phyloP scores from a whole-genome alignment of 2,329 filamentous ascomycete genomes.

The Alternaria arbusti region DNA sequence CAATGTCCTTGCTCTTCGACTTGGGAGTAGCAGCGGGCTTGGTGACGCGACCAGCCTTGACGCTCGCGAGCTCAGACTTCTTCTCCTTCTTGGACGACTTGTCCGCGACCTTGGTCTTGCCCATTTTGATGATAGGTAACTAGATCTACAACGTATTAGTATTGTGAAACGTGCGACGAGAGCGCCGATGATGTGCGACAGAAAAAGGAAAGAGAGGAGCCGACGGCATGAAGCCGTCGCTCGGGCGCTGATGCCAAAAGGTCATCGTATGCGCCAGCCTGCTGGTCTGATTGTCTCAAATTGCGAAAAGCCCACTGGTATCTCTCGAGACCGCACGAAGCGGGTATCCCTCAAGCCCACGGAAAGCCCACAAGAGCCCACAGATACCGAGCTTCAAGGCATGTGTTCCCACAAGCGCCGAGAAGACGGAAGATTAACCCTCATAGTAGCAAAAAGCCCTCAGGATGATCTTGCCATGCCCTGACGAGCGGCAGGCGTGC shows the following conservation, averaged over 20 bases:
- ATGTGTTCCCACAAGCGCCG: constrained; percentile 61
- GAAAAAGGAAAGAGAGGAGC: constrained; percentile 26
- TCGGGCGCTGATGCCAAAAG: constrained; percentile 26
- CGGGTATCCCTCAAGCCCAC: constrained; percentile 53
- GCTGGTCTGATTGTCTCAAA: constrained; percentile 49
- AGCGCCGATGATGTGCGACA: constrained; percentile 2
- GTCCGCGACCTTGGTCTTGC: constrained; percentile 45
- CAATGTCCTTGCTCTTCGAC: constrained; percentile 70
- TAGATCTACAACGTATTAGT: constrained; percentile 44
- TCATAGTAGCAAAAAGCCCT: constrained; percentile 50
- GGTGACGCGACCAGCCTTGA: constrained; percentile 71
- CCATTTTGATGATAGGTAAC: constrained; percentile 40
- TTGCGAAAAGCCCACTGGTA: constrained; percentile 53
- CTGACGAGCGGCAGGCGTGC: constrained; percentile 45
- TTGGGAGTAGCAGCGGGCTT: constrained; percentile 71
- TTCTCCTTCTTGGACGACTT: constrained; percentile 63
- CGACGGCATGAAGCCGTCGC: constrained; percentile 31
- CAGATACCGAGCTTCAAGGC: constrained; percentile 54
- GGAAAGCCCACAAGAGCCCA: constrained; percentile 56
- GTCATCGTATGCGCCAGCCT: constrained; percentile 36
- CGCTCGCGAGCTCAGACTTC: constrained; percentile 62
- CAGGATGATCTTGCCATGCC: constrained; percentile 47
- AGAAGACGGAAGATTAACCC: constrained; percentile 52
- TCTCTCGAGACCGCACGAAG: constrained; percentile 49
- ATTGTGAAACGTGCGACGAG: constrained; percentile 18